These are phyloP conservation scores for Curvularia eragrostidis DNA, from an alignment of 2,329 filamentous ascomycete genomes.

Conservation along the genomic window DNA sequence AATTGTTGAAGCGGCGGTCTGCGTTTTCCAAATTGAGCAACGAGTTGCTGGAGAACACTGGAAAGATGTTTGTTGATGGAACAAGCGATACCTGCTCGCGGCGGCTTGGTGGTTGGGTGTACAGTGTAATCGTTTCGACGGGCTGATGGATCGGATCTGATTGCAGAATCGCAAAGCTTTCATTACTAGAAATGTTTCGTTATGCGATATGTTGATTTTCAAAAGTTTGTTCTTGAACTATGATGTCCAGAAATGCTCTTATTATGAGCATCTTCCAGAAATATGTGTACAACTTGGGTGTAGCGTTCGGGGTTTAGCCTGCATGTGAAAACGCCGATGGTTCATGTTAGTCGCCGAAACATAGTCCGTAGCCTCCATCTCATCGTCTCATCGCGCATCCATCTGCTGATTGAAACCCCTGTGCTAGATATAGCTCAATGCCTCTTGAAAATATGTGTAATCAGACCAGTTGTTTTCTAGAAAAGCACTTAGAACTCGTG, in stretches of 20 bases:
- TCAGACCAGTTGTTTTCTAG: background rate
- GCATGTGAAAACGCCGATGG: background rate
- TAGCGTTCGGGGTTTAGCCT: constrained; percentile 1
- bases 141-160: background rate
- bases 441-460: background rate
- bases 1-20: background rate
- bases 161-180: background rate
- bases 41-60: no score
- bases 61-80: background rate
- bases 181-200: background rate
- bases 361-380: background rate
- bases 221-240: background rate
- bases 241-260: background rate
- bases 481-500: no score
- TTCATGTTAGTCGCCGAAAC: constrained; percentile 4
- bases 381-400: background rate
- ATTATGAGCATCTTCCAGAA: background rate
- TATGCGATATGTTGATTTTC: background rate
- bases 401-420: background rate
- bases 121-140: background rate
- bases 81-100: no score
- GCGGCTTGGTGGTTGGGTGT: background rate
- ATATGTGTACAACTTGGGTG: background rate
- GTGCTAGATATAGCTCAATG: background rate
- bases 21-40: background rate